Conservation (phyloP, 2,329 filamentous ascomycete genomes). For the Fusarium falciforme region DNA sequence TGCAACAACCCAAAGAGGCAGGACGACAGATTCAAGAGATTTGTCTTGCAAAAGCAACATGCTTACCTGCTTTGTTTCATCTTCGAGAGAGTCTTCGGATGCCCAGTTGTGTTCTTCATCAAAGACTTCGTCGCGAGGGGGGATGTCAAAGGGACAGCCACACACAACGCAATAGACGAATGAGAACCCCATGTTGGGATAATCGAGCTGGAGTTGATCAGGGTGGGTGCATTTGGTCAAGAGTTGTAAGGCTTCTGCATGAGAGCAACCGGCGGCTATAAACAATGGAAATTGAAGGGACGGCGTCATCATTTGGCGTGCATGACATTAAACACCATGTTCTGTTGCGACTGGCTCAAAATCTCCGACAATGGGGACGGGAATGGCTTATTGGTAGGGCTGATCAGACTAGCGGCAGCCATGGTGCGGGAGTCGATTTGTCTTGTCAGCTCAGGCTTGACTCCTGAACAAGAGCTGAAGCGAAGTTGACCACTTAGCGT, state of each 20-base stretch:
- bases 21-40: neutral
- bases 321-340: neutral
- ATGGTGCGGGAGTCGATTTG: neutral
- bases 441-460: neutral
- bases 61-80: slow-evolving; percentile 10
- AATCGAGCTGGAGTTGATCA: neutral
- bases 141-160: slow-evolving; percentile 16
- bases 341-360: neutral
- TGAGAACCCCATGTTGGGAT: neutral
- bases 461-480: neutral
- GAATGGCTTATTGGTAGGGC: neutral
- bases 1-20: neutral
- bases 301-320: neutral
- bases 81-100: neutral
- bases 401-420: neutral
- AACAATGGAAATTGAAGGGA: slow-evolving; percentile 1
- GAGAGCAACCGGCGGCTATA: neutral
- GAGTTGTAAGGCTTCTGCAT: neutral
- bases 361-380: neutral
- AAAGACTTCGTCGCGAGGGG: neutral
- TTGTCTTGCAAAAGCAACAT: neutral
- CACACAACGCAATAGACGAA: slow-evolving; percentile 9
- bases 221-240: neutral
- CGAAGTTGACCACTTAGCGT: neutral
- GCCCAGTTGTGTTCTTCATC: neutral